Evolutionary conservation across 225 moss, liverwort and hornwort species (phyloP), one percentile per base, ranked within the genome.

Genomic region (Neckera pumila): DNA sequence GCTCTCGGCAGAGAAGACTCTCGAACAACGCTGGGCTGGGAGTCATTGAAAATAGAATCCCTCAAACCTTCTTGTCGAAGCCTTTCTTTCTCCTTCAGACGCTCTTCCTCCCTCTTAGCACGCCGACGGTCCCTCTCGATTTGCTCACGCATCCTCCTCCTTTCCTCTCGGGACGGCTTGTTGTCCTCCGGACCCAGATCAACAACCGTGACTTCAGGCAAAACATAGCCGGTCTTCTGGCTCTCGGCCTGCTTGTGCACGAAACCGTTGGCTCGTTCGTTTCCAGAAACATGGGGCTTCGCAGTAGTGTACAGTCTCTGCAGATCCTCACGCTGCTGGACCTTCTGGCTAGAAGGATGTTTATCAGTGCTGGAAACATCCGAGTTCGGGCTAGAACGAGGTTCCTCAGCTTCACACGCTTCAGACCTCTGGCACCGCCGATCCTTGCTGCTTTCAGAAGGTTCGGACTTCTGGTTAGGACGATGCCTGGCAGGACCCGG

Each of bases 91-190:
- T 92, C 96, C 93, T 66, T 91, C 36, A 61, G 40, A 26, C 92
- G 90, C 88, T 94, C 94, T 27, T 93, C 93, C 89, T 94, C 92
- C 88, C 89, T 86, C 86, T 93, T 93, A 8, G 92, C 92, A 74
- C 92, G 88, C 25, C 93, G 91, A 5, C 89, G 89, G 78, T 85
- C 92, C 86, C 92, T 93, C 67, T 91, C 95, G 30, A 89, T 76
- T 40, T 92, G 94, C 80, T 91, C 94, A 8, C 90, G 88, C 86
- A 88, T 76, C 86, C 53, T 91, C 90, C 92, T 92, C 94, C 92
- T 95, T 56, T 91, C 95, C 94, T 84, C 94, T 67, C 86, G 88
- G 61, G 88, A 90, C 4, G 88, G 93, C 90, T 89, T 91, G 63
- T 86, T 85, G 83, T 93, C 92, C 84, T 93, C 92, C 20, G 92